These are phyloP conservation scores for Saturnispora silvae DNA, from an alignment of 805 yeast genomes.

Conservation along the genomic window DNA sequence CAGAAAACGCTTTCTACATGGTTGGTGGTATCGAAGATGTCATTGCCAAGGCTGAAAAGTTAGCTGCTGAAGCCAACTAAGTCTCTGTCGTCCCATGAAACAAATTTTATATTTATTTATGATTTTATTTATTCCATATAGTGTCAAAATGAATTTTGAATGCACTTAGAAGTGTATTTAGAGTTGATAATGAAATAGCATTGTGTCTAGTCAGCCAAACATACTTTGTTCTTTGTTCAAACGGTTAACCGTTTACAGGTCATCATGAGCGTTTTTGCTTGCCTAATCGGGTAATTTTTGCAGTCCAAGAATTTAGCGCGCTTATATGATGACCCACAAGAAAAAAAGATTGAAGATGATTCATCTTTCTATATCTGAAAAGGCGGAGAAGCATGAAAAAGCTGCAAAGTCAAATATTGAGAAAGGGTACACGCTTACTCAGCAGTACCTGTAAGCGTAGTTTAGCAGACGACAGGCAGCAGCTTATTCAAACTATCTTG, in stretches of 20 bases:
- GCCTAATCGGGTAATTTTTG: constrained; percentile 3
- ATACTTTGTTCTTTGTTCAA: too few relatives aligned
- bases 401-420: too few relatives aligned
- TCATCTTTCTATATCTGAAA: too few relatives aligned
- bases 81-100: constrained; percentile 5
- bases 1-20: constrained; percentile 99
- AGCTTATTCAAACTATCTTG: constrained; percentile 71
- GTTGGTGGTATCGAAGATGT: constrained; percentile 99
- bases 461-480: constrained; percentile 35
- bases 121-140: constrained; percentile 10
- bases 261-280: not conserved
- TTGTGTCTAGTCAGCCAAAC: constrained; percentile 1
- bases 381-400: too few relatives aligned
- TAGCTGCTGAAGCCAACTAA: constrained; percentile 86
- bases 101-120: constrained; percentile 9
- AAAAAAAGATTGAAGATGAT: too few relatives aligned
- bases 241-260: not conserved
- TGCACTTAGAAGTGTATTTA: not conserved
- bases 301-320: too few relatives aligned
- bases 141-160: not conserved
- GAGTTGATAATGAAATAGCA: not conserved
- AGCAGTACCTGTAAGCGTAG: not conserved
- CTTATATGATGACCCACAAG: constrained; percentile 1
- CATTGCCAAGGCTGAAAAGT: constrained; percentile 96
- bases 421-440: too few relatives aligned